Evolutionary conservation across 2,329 filamentous ascomycete species (phyloP).

Genomic region (Phyllosticta ampelicida): DNA sequence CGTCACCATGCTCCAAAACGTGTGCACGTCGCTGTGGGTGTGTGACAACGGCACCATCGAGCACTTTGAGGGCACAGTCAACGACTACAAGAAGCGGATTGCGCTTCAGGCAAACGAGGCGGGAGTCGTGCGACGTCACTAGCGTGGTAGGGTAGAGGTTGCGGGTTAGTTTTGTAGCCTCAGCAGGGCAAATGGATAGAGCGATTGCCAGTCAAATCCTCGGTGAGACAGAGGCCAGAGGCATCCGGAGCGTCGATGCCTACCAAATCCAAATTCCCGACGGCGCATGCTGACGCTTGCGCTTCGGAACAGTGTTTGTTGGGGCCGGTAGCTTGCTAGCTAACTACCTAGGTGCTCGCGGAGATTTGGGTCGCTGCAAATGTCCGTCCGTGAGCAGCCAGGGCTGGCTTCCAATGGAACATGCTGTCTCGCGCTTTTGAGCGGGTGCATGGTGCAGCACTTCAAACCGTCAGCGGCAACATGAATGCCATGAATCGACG

Average conservation of each 20-base stretch:
- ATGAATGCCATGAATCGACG: background rate
- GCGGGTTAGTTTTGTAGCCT: background rate
- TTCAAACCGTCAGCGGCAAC: background rate
- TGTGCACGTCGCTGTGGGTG: slow-evolving; percentile 92
- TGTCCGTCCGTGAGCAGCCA: background rate
- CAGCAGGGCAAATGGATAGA: background rate
- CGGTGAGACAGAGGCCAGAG: background rate
- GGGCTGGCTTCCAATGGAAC: background rate
- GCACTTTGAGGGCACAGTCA: slow-evolving; percentile 91
- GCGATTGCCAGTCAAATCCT: background rate
- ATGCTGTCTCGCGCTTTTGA: background rate
- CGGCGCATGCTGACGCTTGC: background rate
- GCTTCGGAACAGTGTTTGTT: background rate
- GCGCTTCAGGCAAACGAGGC: slow-evolving; percentile 76
- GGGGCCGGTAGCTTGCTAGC: background rate
- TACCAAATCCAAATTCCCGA: background rate
- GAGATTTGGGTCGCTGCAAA: background rate
- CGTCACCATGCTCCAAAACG: slow-evolving; percentile 94
- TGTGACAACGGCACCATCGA: slow-evolving; percentile 90
- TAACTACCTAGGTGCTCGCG: background rate
- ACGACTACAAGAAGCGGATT: slow-evolving; percentile 97
- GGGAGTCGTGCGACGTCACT: slow-evolving; percentile 60
- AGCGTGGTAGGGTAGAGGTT: slow-evolving; percentile 24
- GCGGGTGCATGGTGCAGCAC: background rate
- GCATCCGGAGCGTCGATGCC: background rate